Evolutionary conservation across 768 basidiomycete genomes (phyloP).

Genomic region (Lentinula lateritia): DNA sequence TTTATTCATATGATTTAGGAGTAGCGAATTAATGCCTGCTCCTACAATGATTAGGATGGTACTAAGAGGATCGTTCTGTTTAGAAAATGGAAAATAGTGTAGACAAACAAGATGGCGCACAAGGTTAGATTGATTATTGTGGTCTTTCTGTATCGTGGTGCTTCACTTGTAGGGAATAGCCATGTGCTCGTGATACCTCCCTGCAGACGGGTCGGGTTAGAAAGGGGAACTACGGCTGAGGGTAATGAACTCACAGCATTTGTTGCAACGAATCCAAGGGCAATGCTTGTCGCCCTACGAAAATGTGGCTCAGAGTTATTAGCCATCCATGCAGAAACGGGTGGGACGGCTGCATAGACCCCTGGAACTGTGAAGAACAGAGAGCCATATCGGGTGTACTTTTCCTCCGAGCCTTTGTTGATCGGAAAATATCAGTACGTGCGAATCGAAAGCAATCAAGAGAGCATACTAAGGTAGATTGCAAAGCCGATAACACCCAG

Average conservation of each 20-base stretch:
- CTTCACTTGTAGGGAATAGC: conserved; percentile 32
- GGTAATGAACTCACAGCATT: conserved; percentile 21
- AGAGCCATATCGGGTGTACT: conserved; percentile 25
- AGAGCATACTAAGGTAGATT: conserved; percentile 22
- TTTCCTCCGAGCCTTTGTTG: conserved; percentile 16
- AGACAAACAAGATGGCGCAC: conserved; percentile 16
- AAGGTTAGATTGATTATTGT: conserved; percentile 31
- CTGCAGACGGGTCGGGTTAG: conserved; percentile 10
- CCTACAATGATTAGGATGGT: conserved; percentile 20
- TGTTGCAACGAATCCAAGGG: conserved; percentile 27
- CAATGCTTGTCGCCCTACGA: conserved; percentile 29
- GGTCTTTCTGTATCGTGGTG: conserved; percentile 28
- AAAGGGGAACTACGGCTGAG: neutral
- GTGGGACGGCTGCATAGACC: conserved; percentile 23
- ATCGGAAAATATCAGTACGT: neutral
- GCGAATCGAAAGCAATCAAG: neutral
- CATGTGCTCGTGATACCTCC: conserved; percentile 35
- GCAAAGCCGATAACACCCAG: conserved; percentile 25
- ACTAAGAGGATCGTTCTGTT: conserved; percentile 12
- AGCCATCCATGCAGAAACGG: conserved; percentile 28
- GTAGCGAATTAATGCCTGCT: conserved; percentile 18
- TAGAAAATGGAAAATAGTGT: neutral
- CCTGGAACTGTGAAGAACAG: conserved; percentile 30
- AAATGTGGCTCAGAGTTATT: conserved; percentile 34
- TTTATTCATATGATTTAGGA: conserved; percentile 15